Evolutionary conservation across 805 yeast species (phyloP).

Genomic region (Brettanomyces custersianus): DNA sequence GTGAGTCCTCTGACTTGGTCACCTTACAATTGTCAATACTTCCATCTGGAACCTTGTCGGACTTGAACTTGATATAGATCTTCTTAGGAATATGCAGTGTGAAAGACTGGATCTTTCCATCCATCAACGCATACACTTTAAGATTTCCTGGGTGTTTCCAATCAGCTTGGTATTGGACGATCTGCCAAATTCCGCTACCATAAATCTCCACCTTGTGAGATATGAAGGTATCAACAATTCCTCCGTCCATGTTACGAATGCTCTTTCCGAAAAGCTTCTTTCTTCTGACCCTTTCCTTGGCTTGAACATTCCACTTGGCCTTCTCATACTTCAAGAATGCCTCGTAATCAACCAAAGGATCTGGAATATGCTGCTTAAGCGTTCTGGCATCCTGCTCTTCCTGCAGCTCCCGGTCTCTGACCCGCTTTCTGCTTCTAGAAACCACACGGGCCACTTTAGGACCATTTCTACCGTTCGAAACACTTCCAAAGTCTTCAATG

Average conservation of each 20-base stretch:
- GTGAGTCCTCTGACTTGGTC: conserved; percentile 46
- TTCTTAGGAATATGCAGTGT: conserved; percentile 67
- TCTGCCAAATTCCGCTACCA: conserved; percentile 78
- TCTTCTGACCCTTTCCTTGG: conserved; percentile 64
- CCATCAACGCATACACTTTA: conserved; percentile 60
- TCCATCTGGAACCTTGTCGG: conserved; percentile 17
- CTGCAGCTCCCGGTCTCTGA: conserved; percentile 26
- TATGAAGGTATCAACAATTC: conserved; percentile 60
- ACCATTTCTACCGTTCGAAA: conserved; percentile 17
- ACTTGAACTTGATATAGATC: conserved; percentile 58
- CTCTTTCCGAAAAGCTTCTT: conserved; percentile 66
- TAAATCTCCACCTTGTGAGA: conserved; percentile 72
- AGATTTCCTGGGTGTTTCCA: conserved; percentile 60
- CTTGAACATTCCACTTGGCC: conserved; percentile 78
- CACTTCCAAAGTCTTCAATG: conserved; percentile 55
- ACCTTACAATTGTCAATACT: conserved; percentile 43
- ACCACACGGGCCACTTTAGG: conserved; percentile 38
- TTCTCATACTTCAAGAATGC: conserved; percentile 70
- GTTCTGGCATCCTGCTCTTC: conserved; percentile 41
- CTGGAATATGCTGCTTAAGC: conserved; percentile 50
- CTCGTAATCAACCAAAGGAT: conserved; percentile 55
- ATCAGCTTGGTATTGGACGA: conserved; percentile 59
- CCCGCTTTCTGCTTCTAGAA: conserved; percentile 34
- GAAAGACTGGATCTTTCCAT: conserved; percentile 65
- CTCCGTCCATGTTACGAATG: conserved; percentile 38